Evolutionary conservation across 345 rosid species (phyloP), one percentile per base, ranked within the genome.

Genomic region (Acer saccharum): DNA sequence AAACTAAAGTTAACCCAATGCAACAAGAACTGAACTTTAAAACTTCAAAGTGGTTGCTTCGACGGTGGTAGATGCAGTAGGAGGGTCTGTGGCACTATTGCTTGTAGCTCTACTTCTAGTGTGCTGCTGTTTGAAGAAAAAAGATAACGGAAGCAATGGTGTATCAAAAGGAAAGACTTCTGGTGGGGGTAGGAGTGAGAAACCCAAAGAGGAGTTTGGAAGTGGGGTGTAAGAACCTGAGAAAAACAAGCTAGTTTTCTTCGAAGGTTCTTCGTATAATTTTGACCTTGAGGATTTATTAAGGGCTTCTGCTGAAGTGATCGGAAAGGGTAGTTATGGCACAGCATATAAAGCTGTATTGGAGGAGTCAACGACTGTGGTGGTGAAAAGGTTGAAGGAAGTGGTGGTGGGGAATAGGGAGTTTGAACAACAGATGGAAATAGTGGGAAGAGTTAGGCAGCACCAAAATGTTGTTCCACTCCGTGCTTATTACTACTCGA

Each of bases 341-440:
- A 93, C 91, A 0, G 87, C 98, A 20, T 95, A 95, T 76, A 95
- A 95, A 84, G 98, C 98, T 11, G 87, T 92, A 54, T 82, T 95
- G 84, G 97, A 93, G 81, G 97, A 91, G 77, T 86, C 91, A 29
- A 90, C 86, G 13, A 91, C 95, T 0, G 97, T 93, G 23, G 98
- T 91, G 52, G 98, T 95, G 46, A 95, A 95, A 81, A 84, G 98
- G 87, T 79, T 95, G 86, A 92, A 84, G 58, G 98, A 93, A 80
- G 94, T 90, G 60, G 89, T 83, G 23, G 92, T 85, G 43, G 94
- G 97, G 64, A 93, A 89, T 89, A 85, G 83, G 61, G 98, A 95
- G 43, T 95, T 95, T 41, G 98, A 95, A 71, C 98, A 92, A 86
- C 98, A 93, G 81, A 95, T 93, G 98, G 97, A 92, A 84, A 79